Conservation (phyloP, 2,329 filamentous ascomycete species). For the Cercospora sesami region DNA sequence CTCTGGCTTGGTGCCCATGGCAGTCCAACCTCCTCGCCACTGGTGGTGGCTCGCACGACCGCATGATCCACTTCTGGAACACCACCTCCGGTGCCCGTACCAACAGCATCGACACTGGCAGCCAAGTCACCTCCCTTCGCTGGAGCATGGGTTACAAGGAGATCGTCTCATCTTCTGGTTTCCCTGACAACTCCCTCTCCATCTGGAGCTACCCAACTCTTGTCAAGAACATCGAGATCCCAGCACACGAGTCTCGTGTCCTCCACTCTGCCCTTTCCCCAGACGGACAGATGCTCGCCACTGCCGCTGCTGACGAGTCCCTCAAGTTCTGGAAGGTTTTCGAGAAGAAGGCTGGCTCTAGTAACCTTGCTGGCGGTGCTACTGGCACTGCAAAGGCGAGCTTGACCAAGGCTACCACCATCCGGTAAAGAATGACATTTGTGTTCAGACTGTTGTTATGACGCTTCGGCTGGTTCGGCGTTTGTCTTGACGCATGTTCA, state of each 20-base stretch:
- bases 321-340: constrained; percentile 99
- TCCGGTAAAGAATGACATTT: constrained; percentile 29
- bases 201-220: constrained; percentile 99
- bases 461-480: background rate
- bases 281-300: constrained; percentile 96
- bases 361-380: constrained; percentile 63
- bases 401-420: constrained; percentile 91
- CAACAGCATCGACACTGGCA: constrained; percentile 98
- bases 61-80: constrained; percentile 99
- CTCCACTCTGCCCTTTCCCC: constrained; percentile 96
- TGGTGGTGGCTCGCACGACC: constrained; percentile 92
- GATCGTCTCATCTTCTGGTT: constrained; percentile 95
- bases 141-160: constrained; percentile 98
- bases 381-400: constrained; percentile 73
- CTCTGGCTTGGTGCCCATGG: constrained; percentile 98
- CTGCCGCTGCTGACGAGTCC: constrained; percentile 91
- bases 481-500: constrained; percentile 2
- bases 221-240: constrained; percentile 96
- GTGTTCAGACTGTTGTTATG: background rate
- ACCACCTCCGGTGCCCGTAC: constrained; percentile 94
- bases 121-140: constrained; percentile 91
- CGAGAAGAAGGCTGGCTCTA: constrained; percentile 88
- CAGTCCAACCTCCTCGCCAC: constrained; percentile 96
- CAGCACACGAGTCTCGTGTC: constrained; percentile 93
- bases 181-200: constrained; percentile 98